phyloP scores from a whole-genome alignment of 2,329 filamentous ascomycete genomes.

The Talaromyces atroroseus region DNA sequence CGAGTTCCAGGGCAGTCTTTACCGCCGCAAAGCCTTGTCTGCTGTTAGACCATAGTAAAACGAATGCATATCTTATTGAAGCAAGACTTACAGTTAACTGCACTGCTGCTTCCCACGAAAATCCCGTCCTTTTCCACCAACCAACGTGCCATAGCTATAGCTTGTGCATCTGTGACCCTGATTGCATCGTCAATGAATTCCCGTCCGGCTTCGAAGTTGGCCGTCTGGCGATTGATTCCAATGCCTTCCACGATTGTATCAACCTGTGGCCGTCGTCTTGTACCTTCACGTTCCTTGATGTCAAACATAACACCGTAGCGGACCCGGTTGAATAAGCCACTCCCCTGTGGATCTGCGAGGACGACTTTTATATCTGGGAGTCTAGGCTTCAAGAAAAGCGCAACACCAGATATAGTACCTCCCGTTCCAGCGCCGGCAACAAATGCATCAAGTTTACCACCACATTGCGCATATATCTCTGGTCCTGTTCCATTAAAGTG shows the following conservation, averaged over 20 bases:
- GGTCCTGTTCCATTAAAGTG: constrained; percentile 80
- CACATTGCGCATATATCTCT: constrained; percentile 77
- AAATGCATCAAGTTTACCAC: constrained; percentile 73
- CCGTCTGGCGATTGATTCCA: constrained; percentile 88
- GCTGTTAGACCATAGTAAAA: constrained; percentile 4
- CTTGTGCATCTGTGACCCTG: constrained; percentile 80
- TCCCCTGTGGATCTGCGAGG: constrained; percentile 89
- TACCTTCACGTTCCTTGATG: constrained; percentile 81
- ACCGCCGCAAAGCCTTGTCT: constrained; percentile 43
- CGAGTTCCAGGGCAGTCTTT: constrained; percentile 41
- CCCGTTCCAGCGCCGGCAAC: constrained; percentile 92
- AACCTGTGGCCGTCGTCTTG: constrained; percentile 79
- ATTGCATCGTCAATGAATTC: constrained; percentile 87
- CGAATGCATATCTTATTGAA: background rate
- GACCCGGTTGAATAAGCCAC: constrained; percentile 86
- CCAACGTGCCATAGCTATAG: constrained; percentile 90
- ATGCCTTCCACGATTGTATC: constrained; percentile 96
- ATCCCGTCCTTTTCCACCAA: constrained; percentile 92
- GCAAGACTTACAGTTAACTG: constrained; percentile 74
- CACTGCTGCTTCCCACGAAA: constrained; percentile 88
- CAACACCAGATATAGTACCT: constrained; percentile 84
- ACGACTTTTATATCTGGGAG: constrained; percentile 64
- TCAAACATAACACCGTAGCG: constrained; percentile 96
- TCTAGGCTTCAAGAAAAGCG: constrained; percentile 71
- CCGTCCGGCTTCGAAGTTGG: constrained; percentile 83